Conservation (phyloP, 306 rosid species). For the Glycine latifolia region DNA sequence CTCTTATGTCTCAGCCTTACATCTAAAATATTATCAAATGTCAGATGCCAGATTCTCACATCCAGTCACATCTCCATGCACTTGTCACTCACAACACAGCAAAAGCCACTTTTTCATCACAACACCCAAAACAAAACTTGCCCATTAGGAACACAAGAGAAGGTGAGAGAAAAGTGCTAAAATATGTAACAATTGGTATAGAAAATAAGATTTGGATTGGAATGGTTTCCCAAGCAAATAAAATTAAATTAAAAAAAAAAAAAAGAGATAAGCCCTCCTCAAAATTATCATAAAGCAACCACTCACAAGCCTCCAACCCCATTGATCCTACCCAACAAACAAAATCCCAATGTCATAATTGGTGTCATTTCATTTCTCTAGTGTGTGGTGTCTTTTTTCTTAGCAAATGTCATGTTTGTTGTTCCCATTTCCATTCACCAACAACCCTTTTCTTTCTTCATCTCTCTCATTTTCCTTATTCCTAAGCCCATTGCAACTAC, state of each 20-base stretch:
- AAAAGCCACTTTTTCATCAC: constrained; percentile 19
- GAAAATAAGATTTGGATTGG: constrained; percentile 7
- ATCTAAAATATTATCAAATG: constrained; percentile 14
- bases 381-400: background rate
- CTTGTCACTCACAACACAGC: constrained; percentile 24
- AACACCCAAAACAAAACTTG: background rate
- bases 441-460: constrained; percentile 59
- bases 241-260: background rate
- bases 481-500: constrained; percentile 20
- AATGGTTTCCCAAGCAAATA: constrained; percentile 1
- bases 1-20: constrained; percentile 13
- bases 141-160: background rate
- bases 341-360: constrained; percentile 40
- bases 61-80: constrained; percentile 34
- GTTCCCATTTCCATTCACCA: constrained; percentile 52
- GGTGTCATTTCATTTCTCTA: background rate
- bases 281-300: constrained; percentile 32
- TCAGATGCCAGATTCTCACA: constrained; percentile 18
- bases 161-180: background rate
- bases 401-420: constrained; percentile 49
- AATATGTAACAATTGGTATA: constrained; percentile 28
- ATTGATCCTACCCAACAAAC: constrained; percentile 4
- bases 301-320: constrained; percentile 21
- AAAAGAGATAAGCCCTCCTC: background rate
- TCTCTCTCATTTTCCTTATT: constrained; percentile 38